Percentiles rank a stretch among this genome's conserved stretches.
Evolutionary conservation across 2,329 filamentous ascomycete genomes (phyloP).

Genomic region (Tolypocladium cylindrosporum): DNA sequence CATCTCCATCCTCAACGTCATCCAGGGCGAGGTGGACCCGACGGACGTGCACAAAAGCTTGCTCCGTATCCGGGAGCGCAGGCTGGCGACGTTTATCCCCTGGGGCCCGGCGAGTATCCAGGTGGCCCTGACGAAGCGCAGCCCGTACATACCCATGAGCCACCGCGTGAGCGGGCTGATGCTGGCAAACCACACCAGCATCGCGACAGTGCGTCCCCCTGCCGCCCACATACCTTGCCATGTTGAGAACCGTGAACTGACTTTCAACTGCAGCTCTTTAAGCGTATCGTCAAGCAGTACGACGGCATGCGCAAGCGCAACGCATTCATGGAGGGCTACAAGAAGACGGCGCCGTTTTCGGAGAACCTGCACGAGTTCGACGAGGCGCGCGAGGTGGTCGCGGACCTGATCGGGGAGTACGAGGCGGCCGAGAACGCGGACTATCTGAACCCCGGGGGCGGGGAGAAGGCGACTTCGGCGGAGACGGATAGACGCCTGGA

Average conservation of each 20-base stretch:
- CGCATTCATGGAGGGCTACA: slow-evolving; percentile 92
- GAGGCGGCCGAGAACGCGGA: slow-evolving; percentile 87
- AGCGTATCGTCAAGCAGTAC: slow-evolving; percentile 85
- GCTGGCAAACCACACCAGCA: slow-evolving; percentile 96
- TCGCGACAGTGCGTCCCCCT: slow-evolving; percentile 61
- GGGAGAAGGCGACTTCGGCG: slow-evolving; percentile 39
- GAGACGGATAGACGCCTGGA: slow-evolving; percentile 42
- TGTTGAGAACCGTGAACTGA: not conserved
- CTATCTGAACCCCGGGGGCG: slow-evolving; percentile 70
- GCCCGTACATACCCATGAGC: slow-evolving; percentile 87
- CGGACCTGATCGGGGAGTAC: slow-evolving; percentile 87
- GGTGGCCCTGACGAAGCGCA: slow-evolving; percentile 91
- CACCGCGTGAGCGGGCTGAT: slow-evolving; percentile 94
- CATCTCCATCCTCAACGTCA: slow-evolving; percentile 97
- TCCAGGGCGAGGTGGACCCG: slow-evolving; percentile 95
- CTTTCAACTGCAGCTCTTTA: slow-evolving; percentile 56
- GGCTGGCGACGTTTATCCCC: slow-evolving; percentile 91
- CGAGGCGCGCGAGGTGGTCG: slow-evolving; percentile 83
- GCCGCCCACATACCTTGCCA: not conserved
- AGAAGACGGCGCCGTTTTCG: slow-evolving; percentile 86
- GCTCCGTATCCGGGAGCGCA: slow-evolving; percentile 86
- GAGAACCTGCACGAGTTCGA: slow-evolving; percentile 93
- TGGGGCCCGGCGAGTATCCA: slow-evolving; percentile 98
- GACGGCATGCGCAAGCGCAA: slow-evolving; percentile 92
- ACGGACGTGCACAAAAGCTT: slow-evolving; percentile 98